Base-by-base conservation (phyloP, 2,329 filamentous ascomycete genomes). In the Fusarium mundagurra region DNA sequence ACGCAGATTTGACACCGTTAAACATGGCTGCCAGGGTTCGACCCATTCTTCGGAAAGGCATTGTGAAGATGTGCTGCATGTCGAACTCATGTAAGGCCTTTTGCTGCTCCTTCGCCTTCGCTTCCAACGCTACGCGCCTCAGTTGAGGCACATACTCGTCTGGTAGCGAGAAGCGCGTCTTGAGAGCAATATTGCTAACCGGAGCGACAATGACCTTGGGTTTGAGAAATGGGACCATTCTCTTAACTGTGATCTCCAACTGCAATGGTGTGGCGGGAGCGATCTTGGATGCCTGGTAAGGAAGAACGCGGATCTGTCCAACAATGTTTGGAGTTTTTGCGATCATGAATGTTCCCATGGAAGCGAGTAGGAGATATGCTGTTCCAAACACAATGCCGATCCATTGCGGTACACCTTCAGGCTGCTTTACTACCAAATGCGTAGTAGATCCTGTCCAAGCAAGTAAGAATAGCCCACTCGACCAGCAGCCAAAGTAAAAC, bases 401-500 rank as follows among this genome's bases (percentile, higher is more conserved):
- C 88, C 88, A 92, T 76, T 82, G 82, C 7, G 86, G 82, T 8
- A 92, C 81, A 47, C 85, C 88, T 20, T 87, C 81, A 20, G 89
- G 86, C 60, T 83, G 82, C 11, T 78, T 60, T 18, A 83, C 73
- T 13, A 79, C 78, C 33, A 76, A 66, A 14, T 80, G 81, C 14
- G 80, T 82, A 22, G 83, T 84, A 57, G 83, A 66, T 16, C 67
- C 74, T 9, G 82, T 82, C 83, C 83, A 84, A 2, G 74, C 65
- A 24, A 84, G 67, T 36, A 84, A 80, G 13, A 77, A 88, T 29
- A 85, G 69, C 5, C 88, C 88, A 33, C 89, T 87, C 20, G 83
- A 80, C 81, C 91, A 91, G 78, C 89, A 89, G 51, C 89, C 88
- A 74, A 89, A 79, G 71, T 92, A 86, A 80, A 91, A 92, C 82